Conservation (phyloP, 2,329 filamentous ascomycete genomes). For the Aspergillus sp. region DNA sequence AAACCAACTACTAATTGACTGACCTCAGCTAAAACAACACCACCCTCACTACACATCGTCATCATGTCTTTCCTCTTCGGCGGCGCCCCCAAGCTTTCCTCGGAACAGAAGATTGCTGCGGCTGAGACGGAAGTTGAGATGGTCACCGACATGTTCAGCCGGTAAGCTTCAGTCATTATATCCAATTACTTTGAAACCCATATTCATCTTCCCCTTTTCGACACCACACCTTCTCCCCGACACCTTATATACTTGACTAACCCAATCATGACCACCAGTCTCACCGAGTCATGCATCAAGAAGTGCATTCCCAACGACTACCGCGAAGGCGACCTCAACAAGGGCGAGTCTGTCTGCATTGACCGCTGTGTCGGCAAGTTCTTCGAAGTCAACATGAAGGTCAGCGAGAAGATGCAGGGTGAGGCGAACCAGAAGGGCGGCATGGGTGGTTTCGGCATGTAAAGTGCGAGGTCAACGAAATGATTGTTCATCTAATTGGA, state of each 20-base stretch:
- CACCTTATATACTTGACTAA: not conserved
- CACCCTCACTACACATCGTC: slow-evolving; percentile 18
- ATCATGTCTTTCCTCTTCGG: slow-evolving; percentile 75
- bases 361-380: slow-evolving; percentile 98
- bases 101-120: slow-evolving; percentile 94
- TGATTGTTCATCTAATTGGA: slow-evolving; percentile 5
- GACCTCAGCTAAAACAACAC: not conserved
- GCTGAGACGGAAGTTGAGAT: slow-evolving; percentile 98
- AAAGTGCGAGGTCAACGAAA: slow-evolving; percentile 19
- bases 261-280: slow-evolving; percentile 50
- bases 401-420: slow-evolving; percentile 93
- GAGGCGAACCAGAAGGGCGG: slow-evolving; percentile 69
- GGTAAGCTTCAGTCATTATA: slow-evolving; percentile 57
- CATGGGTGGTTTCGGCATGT: slow-evolving; percentile 54
- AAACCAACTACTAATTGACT: not conserved
- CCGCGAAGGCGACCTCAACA: slow-evolving; percentile 95
- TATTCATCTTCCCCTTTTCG: not conserved
- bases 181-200: too few species aligned
- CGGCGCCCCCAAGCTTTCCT: slow-evolving; percentile 78
- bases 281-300: slow-evolving; percentile 84
- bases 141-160: slow-evolving; percentile 96
- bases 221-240: not conserved
- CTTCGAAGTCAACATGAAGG: slow-evolving; percentile 98
- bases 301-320: slow-evolving; percentile 94
- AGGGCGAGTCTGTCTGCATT: slow-evolving; percentile 97